These are phyloP conservation scores for Floccularia luteovirens DNA, from an alignment of 768 basidiomycete species.

Conservation along the genomic window DNA sequence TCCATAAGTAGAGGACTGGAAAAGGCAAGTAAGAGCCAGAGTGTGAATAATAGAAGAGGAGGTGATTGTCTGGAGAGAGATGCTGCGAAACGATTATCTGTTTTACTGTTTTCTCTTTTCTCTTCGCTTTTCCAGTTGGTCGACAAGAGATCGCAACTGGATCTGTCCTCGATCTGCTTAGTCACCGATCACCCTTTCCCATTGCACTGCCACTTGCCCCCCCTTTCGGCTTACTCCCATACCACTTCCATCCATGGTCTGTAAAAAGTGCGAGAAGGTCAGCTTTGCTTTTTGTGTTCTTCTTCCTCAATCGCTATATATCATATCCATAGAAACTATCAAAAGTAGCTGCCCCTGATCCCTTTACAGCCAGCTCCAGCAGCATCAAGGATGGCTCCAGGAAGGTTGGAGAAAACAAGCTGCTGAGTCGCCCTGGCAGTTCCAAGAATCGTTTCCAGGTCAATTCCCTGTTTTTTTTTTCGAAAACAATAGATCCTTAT, in stretches of 20 bases:
- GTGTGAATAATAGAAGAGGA: too few relatives aligned
- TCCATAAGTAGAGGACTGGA: too few relatives aligned
- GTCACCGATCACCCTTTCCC: slow-evolving; percentile 7
- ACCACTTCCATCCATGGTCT: slow-evolving; percentile 56
- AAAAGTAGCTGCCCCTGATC: slow-evolving; percentile 85
- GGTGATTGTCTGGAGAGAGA: too few relatives aligned
- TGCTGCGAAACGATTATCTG: too few relatives aligned
- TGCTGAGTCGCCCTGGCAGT: slow-evolving; percentile 59
- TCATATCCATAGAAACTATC: slow-evolving; percentile 69
- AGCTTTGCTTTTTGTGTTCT: slow-evolving; percentile 11
- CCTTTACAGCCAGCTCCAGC: slow-evolving; percentile 65
- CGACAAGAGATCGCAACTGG: slow-evolving; percentile 19
- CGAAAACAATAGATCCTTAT: slow-evolving; percentile 13
- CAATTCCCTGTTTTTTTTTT: slow-evolving; percentile 16
- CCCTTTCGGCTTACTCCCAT: neutral
- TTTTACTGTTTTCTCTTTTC: too few relatives aligned
- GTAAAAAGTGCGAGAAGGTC: slow-evolving; percentile 78
- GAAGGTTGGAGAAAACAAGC: slow-evolving; percentile 82
- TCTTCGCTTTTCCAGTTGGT: too few relatives aligned
- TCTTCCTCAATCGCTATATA: slow-evolving; percentile 9
- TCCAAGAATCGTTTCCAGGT: slow-evolving; percentile 78
- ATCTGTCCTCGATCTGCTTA: slow-evolving; percentile 25
- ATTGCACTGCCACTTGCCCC: slow-evolving; percentile 7
- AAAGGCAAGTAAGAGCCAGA: too few relatives aligned
- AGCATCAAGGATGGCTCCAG: slow-evolving; percentile 77